A percentile compares a stretch with the other conserved stretches of the same genome.
Conservation (phyloP, 2,329 filamentous ascomycete species). For the Chaetothyriales sp. region DNA sequence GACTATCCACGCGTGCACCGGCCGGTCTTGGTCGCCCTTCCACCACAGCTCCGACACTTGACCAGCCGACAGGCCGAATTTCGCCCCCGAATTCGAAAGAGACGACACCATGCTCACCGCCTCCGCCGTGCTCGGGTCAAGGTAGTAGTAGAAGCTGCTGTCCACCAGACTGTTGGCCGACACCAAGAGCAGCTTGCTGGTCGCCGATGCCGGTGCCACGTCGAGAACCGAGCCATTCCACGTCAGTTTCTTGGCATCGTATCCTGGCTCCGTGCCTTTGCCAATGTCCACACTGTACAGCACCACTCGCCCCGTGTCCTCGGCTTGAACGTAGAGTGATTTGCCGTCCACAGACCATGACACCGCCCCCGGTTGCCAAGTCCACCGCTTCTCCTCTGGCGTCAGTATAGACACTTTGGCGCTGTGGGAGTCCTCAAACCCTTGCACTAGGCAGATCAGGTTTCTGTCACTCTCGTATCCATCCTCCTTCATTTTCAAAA, state of each 20-base stretch:
- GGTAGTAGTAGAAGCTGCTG: slow-evolving; percentile 30
- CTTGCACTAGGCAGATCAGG: slow-evolving; percentile 29
- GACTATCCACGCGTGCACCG: slow-evolving; percentile 34
- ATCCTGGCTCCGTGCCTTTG: slow-evolving; percentile 2
- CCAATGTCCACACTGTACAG: slow-evolving; percentile 25
- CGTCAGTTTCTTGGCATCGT: slow-evolving; percentile 24
- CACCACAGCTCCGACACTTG: slow-evolving; percentile 36
- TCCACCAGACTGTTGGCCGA: slow-evolving; percentile 32
- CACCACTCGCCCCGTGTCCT: slow-evolving; percentile 29
- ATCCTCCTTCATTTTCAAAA: slow-evolving; percentile 65
- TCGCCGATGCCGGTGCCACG: slow-evolving; percentile 23
- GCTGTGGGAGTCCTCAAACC: slow-evolving; percentile 23
- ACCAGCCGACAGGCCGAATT: slow-evolving; percentile 28
- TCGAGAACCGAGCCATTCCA: slow-evolving; percentile 29
- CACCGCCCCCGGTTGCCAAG: slow-evolving; percentile 29
- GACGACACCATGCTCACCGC: slow-evolving; percentile 27
- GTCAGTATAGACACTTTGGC: slow-evolving; percentile 25
- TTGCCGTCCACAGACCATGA: slow-evolving; percentile 30
- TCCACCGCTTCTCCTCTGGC: slow-evolving; percentile 28
- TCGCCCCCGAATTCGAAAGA: slow-evolving; percentile 23
- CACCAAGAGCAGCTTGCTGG: slow-evolving; percentile 28
- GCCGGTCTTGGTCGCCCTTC: slow-evolving; percentile 30
- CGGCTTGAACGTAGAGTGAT: slow-evolving; percentile 28
- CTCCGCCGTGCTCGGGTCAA: slow-evolving; percentile 24
- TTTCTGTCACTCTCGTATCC: slow-evolving; percentile 56